phyloP scores from a whole-genome alignment of 148 eudicot species.

The Mesembryanthemum crystallinum region DNA sequence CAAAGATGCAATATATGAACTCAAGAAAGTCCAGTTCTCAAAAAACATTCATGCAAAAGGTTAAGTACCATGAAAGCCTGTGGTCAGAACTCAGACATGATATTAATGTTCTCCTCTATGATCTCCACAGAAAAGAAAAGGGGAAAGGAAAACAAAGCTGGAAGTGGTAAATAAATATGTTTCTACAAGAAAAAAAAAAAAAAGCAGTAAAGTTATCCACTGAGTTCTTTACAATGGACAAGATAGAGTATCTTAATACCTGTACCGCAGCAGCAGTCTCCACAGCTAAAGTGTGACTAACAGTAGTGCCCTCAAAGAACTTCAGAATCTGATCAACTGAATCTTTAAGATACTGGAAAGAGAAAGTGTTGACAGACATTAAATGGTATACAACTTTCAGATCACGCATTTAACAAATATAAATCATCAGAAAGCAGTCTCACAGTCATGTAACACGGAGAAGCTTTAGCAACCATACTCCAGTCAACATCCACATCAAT shows the following conservation, averaged over 20 bases:
- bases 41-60: background rate
- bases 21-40: background rate
- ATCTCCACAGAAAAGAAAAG: background rate
- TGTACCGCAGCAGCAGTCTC: conserved; percentile 99
- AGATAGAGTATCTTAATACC: conserved; percentile 38
- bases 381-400: background rate
- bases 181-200: background rate
- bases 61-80: background rate
- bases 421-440: conserved; percentile 28
- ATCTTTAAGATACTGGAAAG: conserved; percentile 80
- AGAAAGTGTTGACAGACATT: conserved; percentile 21
- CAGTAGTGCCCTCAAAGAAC: conserved; percentile 73
- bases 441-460: conserved; percentile 96
- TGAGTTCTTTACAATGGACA: conserved; percentile 1
- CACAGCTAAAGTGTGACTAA: conserved; percentile 79
- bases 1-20: background rate
- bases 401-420: conserved; percentile 1
- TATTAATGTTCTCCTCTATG: background rate
- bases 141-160: background rate
- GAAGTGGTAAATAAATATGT: background rate
- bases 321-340: conserved; percentile 72
- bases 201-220: background rate
- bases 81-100: background rate
- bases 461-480: conserved; percentile 93
- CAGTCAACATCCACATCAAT: conserved; percentile 83